Percentiles rank a stretch among this genome's conserved stretches.
Evolutionary conservation across 2,329 filamentous ascomycete genomes (phyloP).

Genomic region (Botrytis fragariae): DNA sequence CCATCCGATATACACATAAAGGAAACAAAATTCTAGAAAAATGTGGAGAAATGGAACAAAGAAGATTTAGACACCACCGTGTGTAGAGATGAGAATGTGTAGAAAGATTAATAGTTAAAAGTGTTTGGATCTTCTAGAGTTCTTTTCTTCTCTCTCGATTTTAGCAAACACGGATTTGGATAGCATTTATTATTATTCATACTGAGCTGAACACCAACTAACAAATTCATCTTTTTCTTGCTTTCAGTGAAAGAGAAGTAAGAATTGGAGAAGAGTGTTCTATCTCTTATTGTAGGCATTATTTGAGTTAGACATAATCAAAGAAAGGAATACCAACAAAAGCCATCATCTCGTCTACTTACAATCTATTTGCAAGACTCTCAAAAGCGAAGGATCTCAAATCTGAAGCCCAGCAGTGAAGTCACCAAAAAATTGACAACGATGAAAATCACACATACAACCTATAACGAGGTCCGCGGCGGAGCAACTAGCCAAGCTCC

Average conservation of each 20-base stretch:
- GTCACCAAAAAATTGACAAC: neutral
- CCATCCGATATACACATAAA: neutral
- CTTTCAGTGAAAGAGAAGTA: neutral
- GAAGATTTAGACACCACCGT: neutral
- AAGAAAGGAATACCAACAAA: neutral
- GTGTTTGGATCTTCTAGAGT: neutral
- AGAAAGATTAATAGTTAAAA: neutral
- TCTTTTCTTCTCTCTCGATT: neutral
- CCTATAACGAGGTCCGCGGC: constrained; percentile 2
- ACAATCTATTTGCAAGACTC: neutral
- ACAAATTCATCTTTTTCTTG: neutral
- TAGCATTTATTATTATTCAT: constrained; percentile 12
- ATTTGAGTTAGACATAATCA: neutral
- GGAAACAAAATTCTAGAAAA: neutral
- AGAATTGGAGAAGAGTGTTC: neutral
- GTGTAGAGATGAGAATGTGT: neutral
- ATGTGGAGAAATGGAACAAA: neutral
- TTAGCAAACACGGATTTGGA: neutral
- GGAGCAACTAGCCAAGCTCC: neutral
- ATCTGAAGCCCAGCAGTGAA: neutral
- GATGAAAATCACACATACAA: constrained; percentile 15
- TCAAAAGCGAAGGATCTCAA: no score
- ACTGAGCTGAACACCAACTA: neutral
- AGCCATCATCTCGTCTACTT: neutral
- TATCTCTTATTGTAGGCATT: neutral